These are phyloP conservation scores for Leptographium wingfieldii DNA, from an alignment of 2,329 filamentous ascomycete genomes.

Conservation along the genomic window DNA sequence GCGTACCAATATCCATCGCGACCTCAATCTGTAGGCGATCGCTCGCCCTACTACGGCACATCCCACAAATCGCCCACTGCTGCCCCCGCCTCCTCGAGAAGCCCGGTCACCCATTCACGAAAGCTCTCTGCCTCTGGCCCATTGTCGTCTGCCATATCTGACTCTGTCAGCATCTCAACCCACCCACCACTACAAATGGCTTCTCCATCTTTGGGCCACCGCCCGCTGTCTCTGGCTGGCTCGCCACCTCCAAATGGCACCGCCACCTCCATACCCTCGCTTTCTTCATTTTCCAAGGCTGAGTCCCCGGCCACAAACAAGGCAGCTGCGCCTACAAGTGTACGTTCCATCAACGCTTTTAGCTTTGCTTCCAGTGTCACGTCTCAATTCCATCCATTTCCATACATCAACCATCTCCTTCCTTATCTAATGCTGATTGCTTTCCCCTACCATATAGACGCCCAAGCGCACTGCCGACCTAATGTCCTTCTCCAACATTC, in stretches of 20 bases:
- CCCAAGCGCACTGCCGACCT: constrained; percentile 66
- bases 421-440: constrained; percentile 7
- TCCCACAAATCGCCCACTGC: constrained; percentile 35
- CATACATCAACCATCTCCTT: background rate
- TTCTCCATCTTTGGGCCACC: constrained; percentile 36
- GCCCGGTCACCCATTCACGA: constrained; percentile 35
- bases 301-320: constrained; percentile 30
- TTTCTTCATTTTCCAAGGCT: constrained; percentile 24
- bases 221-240: constrained; percentile 22
- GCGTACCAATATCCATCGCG: constrained; percentile 33
- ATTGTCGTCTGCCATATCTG: background rate
- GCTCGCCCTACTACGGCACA: constrained; percentile 33
- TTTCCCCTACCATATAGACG: constrained; percentile 33
- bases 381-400: background rate
- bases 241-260: constrained; percentile 28
- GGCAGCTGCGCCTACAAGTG: constrained; percentile 24
- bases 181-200: constrained; percentile 26
- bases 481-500: constrained; percentile 93
- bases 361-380: background rate
- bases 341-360: constrained; percentile 16
- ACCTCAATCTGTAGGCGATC: constrained; percentile 16
- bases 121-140: constrained; percentile 11
- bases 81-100: constrained; percentile 32
- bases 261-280: constrained; percentile 16
- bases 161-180: constrained; percentile 24